Percentiles rank a stretch among this genome's conserved stretches.
Evolutionary conservation across 2,329 filamentous ascomycete genomes (phyloP).

Genomic region (Chrysoporthe deuterocubensis): DNA sequence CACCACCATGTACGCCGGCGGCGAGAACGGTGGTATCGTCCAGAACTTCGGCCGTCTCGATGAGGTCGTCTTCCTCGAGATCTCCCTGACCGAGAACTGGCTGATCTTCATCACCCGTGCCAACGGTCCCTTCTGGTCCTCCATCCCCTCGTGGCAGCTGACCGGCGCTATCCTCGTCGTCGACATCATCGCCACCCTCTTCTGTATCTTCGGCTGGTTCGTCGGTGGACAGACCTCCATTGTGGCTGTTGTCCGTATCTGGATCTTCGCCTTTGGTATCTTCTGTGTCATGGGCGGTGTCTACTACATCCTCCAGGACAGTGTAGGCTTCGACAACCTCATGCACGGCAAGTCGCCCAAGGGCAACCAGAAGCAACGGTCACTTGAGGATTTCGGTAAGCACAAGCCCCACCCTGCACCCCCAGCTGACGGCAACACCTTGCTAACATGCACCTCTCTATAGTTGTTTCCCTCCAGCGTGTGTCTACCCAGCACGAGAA

Average conservation of each 20-base stretch:
- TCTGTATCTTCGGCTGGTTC: conserved; percentile 87
- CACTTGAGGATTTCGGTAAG: conserved; percentile 88
- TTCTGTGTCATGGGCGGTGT: conserved; percentile 72
- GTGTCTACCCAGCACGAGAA: conserved; percentile 93
- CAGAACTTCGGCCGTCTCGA: conserved; percentile 87
- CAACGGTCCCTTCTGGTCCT: conserved; percentile 91
- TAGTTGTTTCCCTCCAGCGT: conserved; percentile 86
- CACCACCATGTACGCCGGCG: conserved; percentile 77
- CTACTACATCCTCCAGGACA: conserved; percentile 83
- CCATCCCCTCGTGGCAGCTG: conserved; percentile 85
- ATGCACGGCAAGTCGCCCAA: conserved; percentile 90
- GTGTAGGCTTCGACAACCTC: conserved; percentile 82
- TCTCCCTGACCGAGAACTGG: conserved; percentile 93
- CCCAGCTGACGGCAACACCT: background rate
- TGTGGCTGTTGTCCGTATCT: conserved; percentile 84
- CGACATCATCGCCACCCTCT: conserved; percentile 82
- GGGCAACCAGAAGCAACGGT: conserved; percentile 81
- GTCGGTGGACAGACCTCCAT: conserved; percentile 72
- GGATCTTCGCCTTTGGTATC: conserved; percentile 89
- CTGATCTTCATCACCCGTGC: conserved; percentile 95
- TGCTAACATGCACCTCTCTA: conserved; percentile 50
- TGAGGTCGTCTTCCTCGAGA: conserved; percentile 84
- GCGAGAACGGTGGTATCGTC: conserved; percentile 78
- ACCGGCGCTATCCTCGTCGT: conserved; percentile 77
- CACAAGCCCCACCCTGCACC: conserved; percentile 32